Conservation (phyloP, 768 basidiomycete species). For the Erythrobasidium yunnanense region DNA sequence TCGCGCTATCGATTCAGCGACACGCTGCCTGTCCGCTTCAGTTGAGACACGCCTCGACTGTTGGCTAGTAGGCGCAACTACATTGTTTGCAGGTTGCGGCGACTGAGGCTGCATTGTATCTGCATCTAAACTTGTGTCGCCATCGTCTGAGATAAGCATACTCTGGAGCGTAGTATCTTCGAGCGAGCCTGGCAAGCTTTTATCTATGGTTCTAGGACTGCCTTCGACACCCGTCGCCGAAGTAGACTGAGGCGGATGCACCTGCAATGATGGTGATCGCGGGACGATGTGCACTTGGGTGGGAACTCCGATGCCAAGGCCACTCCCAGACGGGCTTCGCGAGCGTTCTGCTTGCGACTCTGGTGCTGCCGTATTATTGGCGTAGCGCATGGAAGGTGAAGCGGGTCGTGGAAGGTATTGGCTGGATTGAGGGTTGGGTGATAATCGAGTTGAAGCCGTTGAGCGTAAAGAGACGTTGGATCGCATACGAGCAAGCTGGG, state of each 20-base stretch:
- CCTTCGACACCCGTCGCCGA: conserved; percentile 3
- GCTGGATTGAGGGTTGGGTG: too few relatives aligned
- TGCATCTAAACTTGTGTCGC: background rate
- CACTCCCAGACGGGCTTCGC: too few relatives aligned
- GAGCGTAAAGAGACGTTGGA: too few relatives aligned
- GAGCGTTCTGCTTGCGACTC: too few relatives aligned
- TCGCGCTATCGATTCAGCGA: conserved; percentile 20
- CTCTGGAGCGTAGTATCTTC: conserved; percentile 10
- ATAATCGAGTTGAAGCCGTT: too few relatives aligned
- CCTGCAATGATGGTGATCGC: background rate
- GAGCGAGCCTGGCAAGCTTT: background rate
- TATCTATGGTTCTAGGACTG: too few relatives aligned
- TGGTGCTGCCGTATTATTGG: too few relatives aligned
- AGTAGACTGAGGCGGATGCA: background rate
- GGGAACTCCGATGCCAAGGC: background rate
- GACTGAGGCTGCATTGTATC: background rate
- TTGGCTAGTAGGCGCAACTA: background rate
- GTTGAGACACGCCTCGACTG: background rate
- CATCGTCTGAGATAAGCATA: conserved; percentile 2
- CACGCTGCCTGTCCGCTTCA: background rate
- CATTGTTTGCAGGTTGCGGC: background rate
- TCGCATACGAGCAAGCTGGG: too few relatives aligned
- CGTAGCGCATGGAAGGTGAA: too few relatives aligned
- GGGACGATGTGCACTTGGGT: background rate
- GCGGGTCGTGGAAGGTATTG: too few relatives aligned